Evolutionary conservation across 2,329 filamentous ascomycete genomes (phyloP), one percentile per base, ranked within the genome.

Genomic region (Cladophialophora chaetospira): DNA sequence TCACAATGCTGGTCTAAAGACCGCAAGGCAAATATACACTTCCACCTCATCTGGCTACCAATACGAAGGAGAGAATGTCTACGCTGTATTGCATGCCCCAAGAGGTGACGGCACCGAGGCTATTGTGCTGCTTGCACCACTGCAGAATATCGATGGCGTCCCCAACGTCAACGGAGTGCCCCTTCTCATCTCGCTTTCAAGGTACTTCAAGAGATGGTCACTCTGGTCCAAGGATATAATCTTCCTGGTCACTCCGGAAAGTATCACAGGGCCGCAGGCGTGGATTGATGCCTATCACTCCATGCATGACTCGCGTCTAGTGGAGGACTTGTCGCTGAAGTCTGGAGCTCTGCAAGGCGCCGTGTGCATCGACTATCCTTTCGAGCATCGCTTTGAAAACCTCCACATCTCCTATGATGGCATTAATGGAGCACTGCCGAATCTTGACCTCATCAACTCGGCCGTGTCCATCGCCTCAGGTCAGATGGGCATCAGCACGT

Each of bases 151-250:
- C 65, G 83, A 90, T 53, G 86, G 83, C 23, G 81, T 88, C 65
- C 75, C 92, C 65, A 99, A 99, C 74, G 82, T 87, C 62, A 94
- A 92, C 60, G 94, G 93, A 15, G 86, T 99, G 4, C 87, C 91
- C 5, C 81, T 99, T 28, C 87, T 91, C 2, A 76, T 99, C 67
- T 92, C 93, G 0, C 75, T 99, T 65, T 89, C 91, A 25, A 85
- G 94, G 64, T 99, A 99, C 74, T 97, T 99, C 77, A 96, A 95
- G 74, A 85, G 88, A 65, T 99, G 94, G 94, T 97, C 91, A 51
- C 81, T 99, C 25, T 99, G 94, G 94, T 97, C 92, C 57, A 99
- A 99, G 74, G 94, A 99, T 71, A 96, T 99, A 65, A 93, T 99
- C 57, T 85, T 99, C 65, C 75, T 99, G 4, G 82, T 99, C 44